Conservation (phyloP, 345 rosid species). For the Trapa bicornis region DNA sequence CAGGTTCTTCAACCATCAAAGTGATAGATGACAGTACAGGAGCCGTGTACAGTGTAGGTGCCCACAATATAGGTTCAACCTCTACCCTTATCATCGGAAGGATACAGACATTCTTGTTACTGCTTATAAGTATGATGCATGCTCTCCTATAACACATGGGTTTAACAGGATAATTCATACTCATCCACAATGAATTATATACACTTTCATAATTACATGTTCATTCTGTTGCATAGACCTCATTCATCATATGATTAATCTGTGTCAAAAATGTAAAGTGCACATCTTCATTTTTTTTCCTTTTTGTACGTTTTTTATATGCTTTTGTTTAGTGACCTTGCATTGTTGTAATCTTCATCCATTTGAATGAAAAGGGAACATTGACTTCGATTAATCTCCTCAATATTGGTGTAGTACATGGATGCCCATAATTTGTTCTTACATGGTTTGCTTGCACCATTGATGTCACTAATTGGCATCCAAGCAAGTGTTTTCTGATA, state of each 20-base stretch:
- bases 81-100: conserved; percentile 17
- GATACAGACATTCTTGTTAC: conserved; percentile 19
- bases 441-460: neutral
- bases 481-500: too few species aligned
- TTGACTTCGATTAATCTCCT: neutral
- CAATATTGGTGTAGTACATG: neutral
- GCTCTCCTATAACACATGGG: conserved; percentile 10
- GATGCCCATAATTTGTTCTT: neutral
- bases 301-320: neutral
- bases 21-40: conserved; percentile 40
- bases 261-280: neutral
- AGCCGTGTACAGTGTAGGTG: conserved; percentile 29
- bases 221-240: neutral
- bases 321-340: neutral
- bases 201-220: neutral
- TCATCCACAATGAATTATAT: neutral
- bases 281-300: neutral
- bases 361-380: neutral
- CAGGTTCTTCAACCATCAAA: conserved; percentile 76
- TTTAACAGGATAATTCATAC: neutral
- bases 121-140: conserved; percentile 24
- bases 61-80: conserved; percentile 37
- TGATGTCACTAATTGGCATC: too few species aligned
- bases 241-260: neutral
- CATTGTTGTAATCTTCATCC: neutral